Evolutionary conservation across 2,329 filamentous ascomycete genomes (phyloP).

Genomic region (Penicillium hordei): DNA sequence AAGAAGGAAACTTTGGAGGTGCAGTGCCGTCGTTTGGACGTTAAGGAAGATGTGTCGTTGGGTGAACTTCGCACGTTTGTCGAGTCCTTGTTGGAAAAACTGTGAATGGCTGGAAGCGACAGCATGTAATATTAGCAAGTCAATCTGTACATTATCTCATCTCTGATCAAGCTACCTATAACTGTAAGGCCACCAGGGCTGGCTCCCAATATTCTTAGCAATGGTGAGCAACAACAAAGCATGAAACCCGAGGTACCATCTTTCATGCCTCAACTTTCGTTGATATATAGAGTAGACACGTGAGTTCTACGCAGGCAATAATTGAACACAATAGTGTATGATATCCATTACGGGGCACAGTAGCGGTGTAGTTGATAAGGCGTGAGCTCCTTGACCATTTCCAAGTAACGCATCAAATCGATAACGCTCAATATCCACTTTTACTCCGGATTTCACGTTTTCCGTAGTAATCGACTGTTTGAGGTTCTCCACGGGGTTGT

Average conservation of each 20-base stretch:
- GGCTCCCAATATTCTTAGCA: no score
- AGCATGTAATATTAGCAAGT: slow-evolving; percentile 6
- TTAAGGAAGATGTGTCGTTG: slow-evolving; percentile 60
- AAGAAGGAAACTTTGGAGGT: slow-evolving; percentile 65
- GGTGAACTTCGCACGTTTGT: slow-evolving; percentile 52
- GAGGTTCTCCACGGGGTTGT: background rate
- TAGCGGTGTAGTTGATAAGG: background rate
- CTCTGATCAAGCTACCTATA: background rate
- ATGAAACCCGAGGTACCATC: background rate
- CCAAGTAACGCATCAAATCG: background rate
- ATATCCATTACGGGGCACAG: background rate
- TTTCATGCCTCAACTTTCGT: no score
- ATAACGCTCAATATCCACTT: background rate
- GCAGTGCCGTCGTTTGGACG: slow-evolving; percentile 68
- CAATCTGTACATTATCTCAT: slow-evolving; percentile 10
- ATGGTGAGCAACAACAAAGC: no score
- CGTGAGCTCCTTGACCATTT: background rate
- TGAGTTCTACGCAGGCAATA: background rate
- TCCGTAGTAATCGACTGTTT: background rate
- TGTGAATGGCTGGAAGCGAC: slow-evolving; percentile 43
- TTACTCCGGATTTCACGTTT: background rate
- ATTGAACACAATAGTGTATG: background rate
- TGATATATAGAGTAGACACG: no score
- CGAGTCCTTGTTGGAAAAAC: slow-evolving; percentile 48
- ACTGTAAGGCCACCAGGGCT: no score